Conservation (phyloP, 257 asterid species). For the Schizonepeta tenuifolia region DNA sequence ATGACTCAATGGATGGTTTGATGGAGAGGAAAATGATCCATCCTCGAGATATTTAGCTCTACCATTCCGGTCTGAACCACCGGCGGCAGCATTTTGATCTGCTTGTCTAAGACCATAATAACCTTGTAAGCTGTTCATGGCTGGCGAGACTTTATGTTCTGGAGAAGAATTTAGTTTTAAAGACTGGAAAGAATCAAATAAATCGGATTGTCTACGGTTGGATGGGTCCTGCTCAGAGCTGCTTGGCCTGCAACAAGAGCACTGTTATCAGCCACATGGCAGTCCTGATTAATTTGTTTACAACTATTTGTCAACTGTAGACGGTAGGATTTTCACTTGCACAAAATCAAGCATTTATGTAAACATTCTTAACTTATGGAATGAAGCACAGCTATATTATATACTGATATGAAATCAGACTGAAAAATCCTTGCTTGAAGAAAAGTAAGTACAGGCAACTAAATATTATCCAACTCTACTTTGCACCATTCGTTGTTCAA, state of each 20-base stretch:
- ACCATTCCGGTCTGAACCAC: constrained; percentile 59
- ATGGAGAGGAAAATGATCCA: constrained; percentile 43
- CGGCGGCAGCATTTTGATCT: constrained; percentile 42
- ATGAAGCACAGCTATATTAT: neutral
- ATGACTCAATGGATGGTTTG: constrained; percentile 56
- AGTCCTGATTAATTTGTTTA: neutral
- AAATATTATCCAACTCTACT: neutral
- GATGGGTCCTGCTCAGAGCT: constrained; percentile 54
- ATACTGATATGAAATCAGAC: neutral
- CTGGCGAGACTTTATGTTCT: constrained; percentile 58
- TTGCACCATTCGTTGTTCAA: neutral
- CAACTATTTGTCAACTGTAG: neutral
- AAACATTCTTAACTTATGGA: neutral
- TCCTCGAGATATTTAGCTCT: constrained; percentile 57
- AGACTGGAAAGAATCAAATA: constrained; percentile 83
- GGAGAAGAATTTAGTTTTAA: constrained; percentile 62
- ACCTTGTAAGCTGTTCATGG: constrained; percentile 76
- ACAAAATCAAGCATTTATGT: neutral
- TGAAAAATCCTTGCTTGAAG: neutral
- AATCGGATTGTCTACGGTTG: constrained; percentile 60
- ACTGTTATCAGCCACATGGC: constrained; percentile 16
- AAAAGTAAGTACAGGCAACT: constrained; percentile 1
- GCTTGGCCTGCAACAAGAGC: constrained; percentile 58
- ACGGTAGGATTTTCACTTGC: neutral
- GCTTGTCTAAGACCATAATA: constrained; percentile 61